Conservation (phyloP, 176 grass and related monocot genomes). For the Juncus effusus region DNA sequence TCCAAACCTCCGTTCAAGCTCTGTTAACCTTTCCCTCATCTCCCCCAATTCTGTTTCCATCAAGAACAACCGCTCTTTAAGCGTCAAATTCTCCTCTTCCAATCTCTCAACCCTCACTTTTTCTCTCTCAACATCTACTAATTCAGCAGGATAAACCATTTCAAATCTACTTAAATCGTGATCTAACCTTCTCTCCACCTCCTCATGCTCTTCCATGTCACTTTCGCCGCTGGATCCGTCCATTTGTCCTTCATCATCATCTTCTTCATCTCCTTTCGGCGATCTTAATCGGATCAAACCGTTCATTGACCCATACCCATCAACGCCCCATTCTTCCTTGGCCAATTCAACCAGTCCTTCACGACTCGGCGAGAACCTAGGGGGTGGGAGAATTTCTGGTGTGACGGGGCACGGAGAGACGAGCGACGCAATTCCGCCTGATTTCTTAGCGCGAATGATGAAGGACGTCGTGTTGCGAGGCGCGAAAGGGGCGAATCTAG, state of each 20-base stretch:
- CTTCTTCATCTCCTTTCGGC: conserved; percentile 20
- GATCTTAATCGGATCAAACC: conserved; percentile 78
- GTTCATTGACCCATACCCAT: conserved; percentile 93
- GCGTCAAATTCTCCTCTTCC: conserved; percentile 80
- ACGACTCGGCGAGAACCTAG: conserved; percentile 65
- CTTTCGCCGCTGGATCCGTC: conserved; percentile 54
- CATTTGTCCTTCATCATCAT: conserved; percentile 10
- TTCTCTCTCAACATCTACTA: conserved; percentile 21
- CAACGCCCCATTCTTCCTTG: conserved; percentile 87
- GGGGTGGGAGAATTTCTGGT: conserved; percentile 72
- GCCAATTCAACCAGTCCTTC: conserved; percentile 87
- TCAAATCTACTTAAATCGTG: conserved; percentile 92
- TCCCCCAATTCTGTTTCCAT: conserved; percentile 80
- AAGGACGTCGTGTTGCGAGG: conserved; percentile 93
- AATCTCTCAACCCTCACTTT: conserved; percentile 53
- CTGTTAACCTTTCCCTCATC: conserved; percentile 48
- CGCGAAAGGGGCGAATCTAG: conserved; percentile 63
- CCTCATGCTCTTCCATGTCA: conserved; percentile 79
- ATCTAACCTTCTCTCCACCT: conserved; percentile 84
- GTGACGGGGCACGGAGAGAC: conserved; percentile 81
- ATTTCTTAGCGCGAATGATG: conserved; percentile 86
- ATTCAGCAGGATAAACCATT: conserved; percentile 65
- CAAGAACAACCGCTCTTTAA: conserved; percentile 90
- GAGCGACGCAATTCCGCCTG: conserved; percentile 74
- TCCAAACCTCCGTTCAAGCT: conserved; percentile 33